Evolutionary conservation across 2,329 filamentous ascomycete genomes (phyloP).

Genomic region (Hypocrella siamensis): DNA sequence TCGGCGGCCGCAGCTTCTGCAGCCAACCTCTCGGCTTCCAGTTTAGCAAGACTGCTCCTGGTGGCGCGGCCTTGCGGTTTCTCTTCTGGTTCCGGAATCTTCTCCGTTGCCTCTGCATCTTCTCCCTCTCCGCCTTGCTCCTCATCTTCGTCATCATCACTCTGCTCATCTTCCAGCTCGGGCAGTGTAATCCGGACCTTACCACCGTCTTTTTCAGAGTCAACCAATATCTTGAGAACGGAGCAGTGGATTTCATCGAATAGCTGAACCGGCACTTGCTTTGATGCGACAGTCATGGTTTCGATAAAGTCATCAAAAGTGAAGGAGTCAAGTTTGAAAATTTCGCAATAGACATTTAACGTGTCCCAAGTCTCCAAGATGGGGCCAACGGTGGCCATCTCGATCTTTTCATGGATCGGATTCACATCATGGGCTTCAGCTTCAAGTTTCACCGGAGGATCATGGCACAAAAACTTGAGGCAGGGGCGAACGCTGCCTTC

Average conservation of each 20-base stretch:
- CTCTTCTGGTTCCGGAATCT: slow-evolving; percentile 56
- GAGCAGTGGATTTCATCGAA: slow-evolving; percentile 87
- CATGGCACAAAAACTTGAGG: slow-evolving; percentile 60
- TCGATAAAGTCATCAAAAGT: slow-evolving; percentile 95
- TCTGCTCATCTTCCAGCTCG: slow-evolving; percentile 55
- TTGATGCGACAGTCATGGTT: slow-evolving; percentile 62
- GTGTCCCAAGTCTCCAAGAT: slow-evolving; percentile 92
- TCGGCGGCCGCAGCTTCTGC: slow-evolving; percentile 41
- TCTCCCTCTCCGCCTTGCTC: slow-evolving; percentile 40
- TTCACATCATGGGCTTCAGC: slow-evolving; percentile 10
- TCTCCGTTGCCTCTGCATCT: slow-evolving; percentile 34
- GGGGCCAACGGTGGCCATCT: slow-evolving; percentile 72
- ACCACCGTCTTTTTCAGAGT: slow-evolving; percentile 57
- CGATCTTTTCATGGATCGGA: slow-evolving; percentile 32
- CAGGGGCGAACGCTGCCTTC: slow-evolving; percentile 53
- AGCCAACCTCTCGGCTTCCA: slow-evolving; percentile 55
- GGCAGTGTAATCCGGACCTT: slow-evolving; percentile 67
- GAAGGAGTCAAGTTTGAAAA: slow-evolving; percentile 89
- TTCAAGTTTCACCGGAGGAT: slow-evolving; percentile 37
- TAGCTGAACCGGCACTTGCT: slow-evolving; percentile 63
- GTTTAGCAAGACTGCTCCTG: slow-evolving; percentile 70
- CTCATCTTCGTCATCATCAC: slow-evolving; percentile 47
- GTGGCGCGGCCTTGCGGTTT: slow-evolving; percentile 58
- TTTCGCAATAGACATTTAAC: slow-evolving; percentile 92
- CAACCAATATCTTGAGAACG: slow-evolving; percentile 73